Evolutionary conservation across 2,329 filamentous ascomycete species (phyloP).

Genomic region (Colletotrichum aenigma): DNA sequence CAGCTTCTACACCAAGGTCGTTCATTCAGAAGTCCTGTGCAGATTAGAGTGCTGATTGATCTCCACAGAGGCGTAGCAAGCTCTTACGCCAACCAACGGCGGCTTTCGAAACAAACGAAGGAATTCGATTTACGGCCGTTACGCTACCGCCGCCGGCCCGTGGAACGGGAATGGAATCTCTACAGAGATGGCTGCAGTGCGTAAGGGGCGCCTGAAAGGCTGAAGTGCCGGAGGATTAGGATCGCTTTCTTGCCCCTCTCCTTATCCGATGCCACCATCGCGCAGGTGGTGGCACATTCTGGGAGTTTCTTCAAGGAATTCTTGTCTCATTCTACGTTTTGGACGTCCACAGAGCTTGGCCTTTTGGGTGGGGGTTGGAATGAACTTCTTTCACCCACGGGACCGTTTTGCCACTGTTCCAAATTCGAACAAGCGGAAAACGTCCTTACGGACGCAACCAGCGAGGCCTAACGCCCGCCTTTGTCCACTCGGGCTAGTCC

Average conservation of each 20-base stretch:
- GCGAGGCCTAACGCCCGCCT: slow-evolving; percentile 2
- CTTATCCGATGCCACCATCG: not conserved
- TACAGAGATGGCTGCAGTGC: not conserved
- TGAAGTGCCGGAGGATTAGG: not conserved
- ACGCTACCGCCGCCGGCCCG: not conserved
- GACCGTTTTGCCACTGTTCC: slow-evolving; percentile 12
- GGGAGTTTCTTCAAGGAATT: not conserved
- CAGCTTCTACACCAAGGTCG: not conserved
- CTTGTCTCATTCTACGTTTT: not conserved
- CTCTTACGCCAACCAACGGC: not conserved
- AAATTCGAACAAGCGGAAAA: not conserved
- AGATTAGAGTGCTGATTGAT: slow-evolving; percentile 15
- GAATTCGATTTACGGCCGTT: slow-evolving; percentile 14
- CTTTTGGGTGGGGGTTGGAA: not conserved
- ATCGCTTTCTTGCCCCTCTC: not conserved
- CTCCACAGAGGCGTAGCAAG: slow-evolving; percentile 7
- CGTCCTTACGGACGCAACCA: slow-evolving; percentile 14
- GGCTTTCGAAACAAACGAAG: slow-evolving; percentile 1
- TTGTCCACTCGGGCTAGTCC: slow-evolving; percentile 6
- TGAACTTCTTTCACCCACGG: not conserved
- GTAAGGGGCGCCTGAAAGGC: not conserved
- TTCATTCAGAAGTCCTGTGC: not conserved
- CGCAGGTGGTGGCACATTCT: not conserved
- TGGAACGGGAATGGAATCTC: not conserved
- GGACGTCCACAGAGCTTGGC: not conserved